Evolutionary conservation across 306 rosid species (phyloP).

Genomic region (Psophocarpus tetragonolobus): DNA sequence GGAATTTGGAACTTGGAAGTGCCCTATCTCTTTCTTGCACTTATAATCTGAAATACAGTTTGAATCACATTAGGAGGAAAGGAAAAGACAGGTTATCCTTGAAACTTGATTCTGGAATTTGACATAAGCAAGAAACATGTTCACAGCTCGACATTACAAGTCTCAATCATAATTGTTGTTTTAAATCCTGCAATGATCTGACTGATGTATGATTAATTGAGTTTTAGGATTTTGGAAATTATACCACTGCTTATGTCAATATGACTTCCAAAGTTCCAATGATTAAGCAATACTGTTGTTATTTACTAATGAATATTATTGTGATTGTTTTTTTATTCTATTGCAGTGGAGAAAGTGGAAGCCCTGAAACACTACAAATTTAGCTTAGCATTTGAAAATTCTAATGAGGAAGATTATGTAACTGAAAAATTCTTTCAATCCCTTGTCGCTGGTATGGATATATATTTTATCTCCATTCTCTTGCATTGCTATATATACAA

Average conservation of each 20-base stretch:
- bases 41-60: background rate
- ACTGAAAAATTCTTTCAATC: slow-evolving; percentile 97
- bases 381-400: slow-evolving; percentile 97
- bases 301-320: slow-evolving; percentile 2
- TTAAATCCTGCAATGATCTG: background rate
- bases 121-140: background rate
- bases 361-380: slow-evolving; percentile 85
- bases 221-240: slow-evolving; percentile 4
- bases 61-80: background rate
- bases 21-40: background rate
- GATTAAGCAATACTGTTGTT: background rate
- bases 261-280: slow-evolving; percentile 21
- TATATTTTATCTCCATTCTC: slow-evolving; percentile 25
- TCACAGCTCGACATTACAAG: background rate
- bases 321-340: slow-evolving; percentile 12
- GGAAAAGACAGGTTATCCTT: background rate
- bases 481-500: slow-evolving; percentile 24
- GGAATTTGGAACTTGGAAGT: background rate
- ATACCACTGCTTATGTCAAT: background rate
- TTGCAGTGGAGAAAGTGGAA: slow-evolving; percentile 84
- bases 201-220: slow-evolving; percentile 2
- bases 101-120: background rate
- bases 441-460: slow-evolving; percentile 88
- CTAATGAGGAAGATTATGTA: slow-evolving; percentile 99
- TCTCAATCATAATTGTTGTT: background rate